Base-by-base conservation (phyloP, 257 asterid species). In the Verbena officinalis region DNA sequence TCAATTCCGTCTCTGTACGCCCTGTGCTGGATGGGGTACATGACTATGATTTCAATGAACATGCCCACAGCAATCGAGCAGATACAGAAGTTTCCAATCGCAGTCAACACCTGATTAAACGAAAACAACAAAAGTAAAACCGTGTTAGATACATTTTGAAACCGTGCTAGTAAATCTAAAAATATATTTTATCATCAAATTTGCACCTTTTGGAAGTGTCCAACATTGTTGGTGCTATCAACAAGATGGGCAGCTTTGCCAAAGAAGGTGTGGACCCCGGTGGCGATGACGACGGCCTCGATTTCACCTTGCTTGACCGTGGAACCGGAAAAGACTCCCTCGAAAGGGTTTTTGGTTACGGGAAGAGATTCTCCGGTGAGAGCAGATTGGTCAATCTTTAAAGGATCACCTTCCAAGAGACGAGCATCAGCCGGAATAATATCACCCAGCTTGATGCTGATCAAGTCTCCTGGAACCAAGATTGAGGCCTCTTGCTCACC, bases 211-310 rank as follows among this genome's bases (percentile, higher is more conserved):
- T 82, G 88, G 78, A 82, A 82, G 70, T 82, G 88, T 51, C 88
- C 87, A 1, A 78, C 81, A 51, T 78, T 76, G 75, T 82, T 82
- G 52, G 87, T 82, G 77, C 67, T 82, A 42, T 82, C 85, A 21
- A 82, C 88, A 52, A 79, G 88, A 73, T 79, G 88, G 6, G 88
- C 88, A 14, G 88, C 88, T 70, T 82, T 82, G 46, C 88, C 85
- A 11, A 82, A 82, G 76, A 79, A 79, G 23, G 85, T 79, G 70
- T 77, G 77, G 59, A 82, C 75, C 24, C 88, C 88, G 6, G 88
- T 82, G 57, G 88, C 88, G 17, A 82, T 82, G 3, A 82, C 84
- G 0, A 82, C 76, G 27, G 84, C 84, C 73, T 82, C 84, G 20
- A 82, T 68, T 34, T 82, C 88, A 15, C 88, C 88, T 55, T 82